Evolutionary conservation across 2,329 filamentous ascomycete species (phyloP), one percentile per base, ranked within the genome.

Genomic region (Pestalotiopsis sp.): DNA sequence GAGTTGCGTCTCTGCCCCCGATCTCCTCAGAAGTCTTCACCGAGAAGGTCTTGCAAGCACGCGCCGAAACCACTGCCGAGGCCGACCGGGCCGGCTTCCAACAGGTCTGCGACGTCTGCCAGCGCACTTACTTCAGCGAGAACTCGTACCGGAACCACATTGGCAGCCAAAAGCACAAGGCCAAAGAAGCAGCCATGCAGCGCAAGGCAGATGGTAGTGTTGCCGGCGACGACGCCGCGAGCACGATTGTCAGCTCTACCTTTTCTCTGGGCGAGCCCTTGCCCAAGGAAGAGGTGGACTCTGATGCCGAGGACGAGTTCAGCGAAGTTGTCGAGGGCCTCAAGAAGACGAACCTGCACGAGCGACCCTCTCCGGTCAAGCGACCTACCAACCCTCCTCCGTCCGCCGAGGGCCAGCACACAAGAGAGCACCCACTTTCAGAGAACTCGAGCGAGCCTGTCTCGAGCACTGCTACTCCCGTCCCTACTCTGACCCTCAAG

Each of bases 81-180:
- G 94, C 94, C 68, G 93, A 94, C 71, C 94, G 93, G 81, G 95
- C 95, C 4, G 90, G 93, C 14, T 98, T 95, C 77, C 94, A 98
- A 80, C 94, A 92, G 77, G 83, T 86, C 38, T 99, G 96, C 81
- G 85, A 90, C 3, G 87, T 91, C 23, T 99, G 96, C 84, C 88
- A 92, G 76, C 97, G 97, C 84, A 94, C 92, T 14, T 99, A 97
- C 81, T 98, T 92, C 84, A 98, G 95, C 82, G 93, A 98, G 78
- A 98, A 98, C 82, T 95, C 96, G 41, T 98, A 92, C 81, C 90
- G 91, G 77, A 99, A 98, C 81, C 96, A 99, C 78, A 80, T 98
- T 68, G 91, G 90, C 69, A 98, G 95, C 82, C 91, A 93, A 74
- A 97, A 97, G 81, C 96, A 99, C 82, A 93, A 91, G 81, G 84